These are phyloP conservation scores for Sugiyamaella boreocaroliniensis DNA, from an alignment of 805 yeast species.

Conservation along the genomic window DNA sequence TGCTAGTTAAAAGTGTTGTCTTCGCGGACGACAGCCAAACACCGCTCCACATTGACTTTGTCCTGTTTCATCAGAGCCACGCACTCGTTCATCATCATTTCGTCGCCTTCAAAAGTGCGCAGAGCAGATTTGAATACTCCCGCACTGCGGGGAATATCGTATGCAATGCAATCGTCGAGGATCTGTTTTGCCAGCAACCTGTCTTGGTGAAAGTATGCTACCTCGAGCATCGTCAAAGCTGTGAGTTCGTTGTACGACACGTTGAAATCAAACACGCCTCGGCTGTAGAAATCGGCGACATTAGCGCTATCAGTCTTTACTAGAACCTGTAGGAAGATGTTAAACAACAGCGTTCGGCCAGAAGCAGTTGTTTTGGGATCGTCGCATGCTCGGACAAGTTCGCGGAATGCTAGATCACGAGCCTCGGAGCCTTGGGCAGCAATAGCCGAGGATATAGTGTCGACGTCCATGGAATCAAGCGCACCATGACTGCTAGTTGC, in stretches of 20 bases:
- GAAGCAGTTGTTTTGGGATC: conserved; percentile 12
- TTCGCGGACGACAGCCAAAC: not conserved
- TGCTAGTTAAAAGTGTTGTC: not conserved
- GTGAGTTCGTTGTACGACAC: conserved; percentile 14
- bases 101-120: not conserved
- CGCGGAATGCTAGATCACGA: not conserved
- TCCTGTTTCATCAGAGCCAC: not conserved
- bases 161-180: not conserved
- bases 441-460: conserved; percentile 16
- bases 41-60: not conserved
- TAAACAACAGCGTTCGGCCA: conserved; percentile 22
- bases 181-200: conserved; percentile 3
- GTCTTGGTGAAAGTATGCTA: conserved; percentile 3
- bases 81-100: not conserved
- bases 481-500: conserved; percentile 12
- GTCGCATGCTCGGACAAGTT: conserved; percentile 1
- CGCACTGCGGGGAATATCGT: not conserved
- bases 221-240: conserved; percentile 3
- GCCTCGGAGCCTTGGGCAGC: not conserved
- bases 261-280: conserved; percentile 3
- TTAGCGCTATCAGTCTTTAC: not conserved
- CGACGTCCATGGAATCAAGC: conserved; percentile 16
- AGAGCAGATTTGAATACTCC: conserved; percentile 2
- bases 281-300: conserved; percentile 5
- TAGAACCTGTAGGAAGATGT: conserved; percentile 17